phyloP scores from a whole-genome alignment of 768 basidiomycete genomes.

The Fistulinella prunicolor region DNA sequence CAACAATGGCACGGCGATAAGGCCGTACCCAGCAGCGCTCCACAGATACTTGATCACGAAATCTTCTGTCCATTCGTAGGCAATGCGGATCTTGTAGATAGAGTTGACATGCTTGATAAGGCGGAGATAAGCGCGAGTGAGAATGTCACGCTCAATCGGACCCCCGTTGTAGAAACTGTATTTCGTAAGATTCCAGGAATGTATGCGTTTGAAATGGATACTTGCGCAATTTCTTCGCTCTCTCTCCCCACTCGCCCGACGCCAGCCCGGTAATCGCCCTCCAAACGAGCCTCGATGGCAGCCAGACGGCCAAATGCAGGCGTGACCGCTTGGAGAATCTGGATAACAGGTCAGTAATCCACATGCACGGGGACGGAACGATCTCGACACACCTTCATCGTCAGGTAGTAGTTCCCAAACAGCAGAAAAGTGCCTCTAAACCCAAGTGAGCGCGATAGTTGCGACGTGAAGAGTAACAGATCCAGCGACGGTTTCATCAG shows the following conservation, averaged over 20 bases:
- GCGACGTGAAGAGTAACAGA: conserved; percentile 86
- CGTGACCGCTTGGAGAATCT: conserved; percentile 78
- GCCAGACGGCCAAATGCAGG: conserved; percentile 92
- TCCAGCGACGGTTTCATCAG: conserved; percentile 90
- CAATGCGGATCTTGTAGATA: conserved; percentile 92
- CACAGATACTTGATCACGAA: conserved; percentile 96
- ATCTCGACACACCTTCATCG: conserved; percentile 43
- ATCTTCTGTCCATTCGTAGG: conserved; percentile 95
- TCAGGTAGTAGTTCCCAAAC: conserved; percentile 83
- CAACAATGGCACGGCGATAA: conserved; percentile 89
- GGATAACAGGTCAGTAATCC: neutral
- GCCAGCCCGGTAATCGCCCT: conserved; percentile 90
- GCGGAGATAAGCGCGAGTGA: conserved; percentile 71
- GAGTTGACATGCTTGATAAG: conserved; percentile 88
- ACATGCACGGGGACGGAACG: neutral
- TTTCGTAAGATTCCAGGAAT: neutral
- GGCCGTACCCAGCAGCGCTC: conserved; percentile 88
- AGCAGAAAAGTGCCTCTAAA: conserved; percentile 78
- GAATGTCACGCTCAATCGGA: conserved; percentile 73
- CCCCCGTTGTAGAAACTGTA: conserved; percentile 91
- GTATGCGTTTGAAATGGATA: conserved; percentile 13
- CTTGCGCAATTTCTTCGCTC: conserved; percentile 89
- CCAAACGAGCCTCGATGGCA: conserved; percentile 78
- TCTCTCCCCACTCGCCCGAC: conserved; percentile 85
- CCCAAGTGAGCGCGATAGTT: conserved; percentile 84